Conservation (phyloP, 352 stramenopile genomes). For the Pythium volutum region DNA sequence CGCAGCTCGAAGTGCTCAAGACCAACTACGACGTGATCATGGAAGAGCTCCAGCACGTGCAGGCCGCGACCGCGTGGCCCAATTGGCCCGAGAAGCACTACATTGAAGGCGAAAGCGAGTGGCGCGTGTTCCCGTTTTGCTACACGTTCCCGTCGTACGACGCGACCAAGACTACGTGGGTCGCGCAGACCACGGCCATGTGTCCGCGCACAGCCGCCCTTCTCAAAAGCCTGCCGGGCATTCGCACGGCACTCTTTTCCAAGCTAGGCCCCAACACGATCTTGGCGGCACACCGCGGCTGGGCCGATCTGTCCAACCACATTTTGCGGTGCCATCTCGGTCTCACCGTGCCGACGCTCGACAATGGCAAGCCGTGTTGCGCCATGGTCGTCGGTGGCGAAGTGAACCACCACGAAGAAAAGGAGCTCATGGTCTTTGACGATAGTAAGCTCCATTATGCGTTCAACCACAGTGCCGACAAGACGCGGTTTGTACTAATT, state of each 20-base stretch:
- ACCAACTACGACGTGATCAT: conserved; percentile 70
- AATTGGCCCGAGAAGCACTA: conserved; percentile 89
- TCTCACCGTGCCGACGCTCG: conserved; percentile 57
- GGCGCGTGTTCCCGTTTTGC: conserved; percentile 88
- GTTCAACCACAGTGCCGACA: conserved; percentile 70
- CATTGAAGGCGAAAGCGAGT: conserved; percentile 61
- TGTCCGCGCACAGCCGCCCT: conserved; percentile 81
- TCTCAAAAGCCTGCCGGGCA: conserved; percentile 53
- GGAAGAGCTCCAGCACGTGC: conserved; percentile 68
- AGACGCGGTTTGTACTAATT: conserved; percentile 80
- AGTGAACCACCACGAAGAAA: conserved; percentile 59
- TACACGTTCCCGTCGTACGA: conserved; percentile 90
- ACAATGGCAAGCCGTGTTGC: conserved; percentile 56
- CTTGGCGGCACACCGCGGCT: conserved; percentile 71
- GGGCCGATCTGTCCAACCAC: conserved; percentile 89
- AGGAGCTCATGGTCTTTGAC: conserved; percentile 88
- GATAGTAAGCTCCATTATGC: conserved; percentile 90
- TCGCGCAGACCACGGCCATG: conserved; percentile 62
- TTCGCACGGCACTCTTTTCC: conserved; percentile 88
- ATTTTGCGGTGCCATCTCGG: conserved; percentile 83
- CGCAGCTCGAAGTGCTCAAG: conserved; percentile 71
- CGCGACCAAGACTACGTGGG: conserved; percentile 79
- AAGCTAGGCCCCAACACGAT: conserved; percentile 82
- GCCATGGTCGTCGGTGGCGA: conserved; percentile 79
- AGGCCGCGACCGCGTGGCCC: conserved; percentile 58